Evolutionary conservation across 371 early-diverging fungal genomes (phyloP).

Genomic region (Capillidium heterosporum): DNA sequence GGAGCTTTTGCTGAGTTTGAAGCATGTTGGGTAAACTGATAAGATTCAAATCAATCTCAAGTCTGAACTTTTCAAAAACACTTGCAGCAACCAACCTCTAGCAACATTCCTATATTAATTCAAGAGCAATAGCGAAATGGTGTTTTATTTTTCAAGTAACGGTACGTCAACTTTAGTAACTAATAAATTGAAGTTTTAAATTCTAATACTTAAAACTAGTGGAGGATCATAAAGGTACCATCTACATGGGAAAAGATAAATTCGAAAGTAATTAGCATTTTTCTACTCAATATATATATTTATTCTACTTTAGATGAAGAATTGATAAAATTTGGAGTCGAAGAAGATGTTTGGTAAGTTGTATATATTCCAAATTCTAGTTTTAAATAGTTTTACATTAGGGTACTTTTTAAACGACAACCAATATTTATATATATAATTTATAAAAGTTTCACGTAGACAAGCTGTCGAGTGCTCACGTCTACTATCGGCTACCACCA

Average conservation of each 20-base stretch:
- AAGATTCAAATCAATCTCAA: too few species aligned
- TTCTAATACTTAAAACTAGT: constrained; percentile 18
- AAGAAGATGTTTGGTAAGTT: constrained; percentile 74
- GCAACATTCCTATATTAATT: too few species aligned
- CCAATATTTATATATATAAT: neutral
- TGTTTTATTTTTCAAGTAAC: constrained; percentile 3
- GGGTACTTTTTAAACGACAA: neutral
- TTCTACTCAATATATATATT: neutral
- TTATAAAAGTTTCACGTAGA: constrained; percentile 72
- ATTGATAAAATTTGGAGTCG: constrained; percentile 83
- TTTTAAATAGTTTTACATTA: neutral
- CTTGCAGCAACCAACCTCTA: too few species aligned
- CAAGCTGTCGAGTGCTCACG: constrained; percentile 92
- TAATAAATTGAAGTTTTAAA: neutral
- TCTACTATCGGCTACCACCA: constrained; percentile 63
- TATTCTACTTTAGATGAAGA: constrained; percentile 52
- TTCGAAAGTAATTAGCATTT: constrained; percentile 54
- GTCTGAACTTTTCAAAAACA: too few species aligned
- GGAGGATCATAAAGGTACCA: constrained; percentile 27
- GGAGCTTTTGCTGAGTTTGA: too few species aligned
- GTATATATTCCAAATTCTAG: neutral
- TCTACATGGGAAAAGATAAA: constrained; percentile 96
- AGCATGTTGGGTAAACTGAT: too few species aligned
- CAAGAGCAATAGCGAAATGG: neutral
- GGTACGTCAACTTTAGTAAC: neutral